phyloP scores from a whole-genome alignment of 2,329 filamentous ascomycete genomes.

The Dactylella cylindrospora region DNA sequence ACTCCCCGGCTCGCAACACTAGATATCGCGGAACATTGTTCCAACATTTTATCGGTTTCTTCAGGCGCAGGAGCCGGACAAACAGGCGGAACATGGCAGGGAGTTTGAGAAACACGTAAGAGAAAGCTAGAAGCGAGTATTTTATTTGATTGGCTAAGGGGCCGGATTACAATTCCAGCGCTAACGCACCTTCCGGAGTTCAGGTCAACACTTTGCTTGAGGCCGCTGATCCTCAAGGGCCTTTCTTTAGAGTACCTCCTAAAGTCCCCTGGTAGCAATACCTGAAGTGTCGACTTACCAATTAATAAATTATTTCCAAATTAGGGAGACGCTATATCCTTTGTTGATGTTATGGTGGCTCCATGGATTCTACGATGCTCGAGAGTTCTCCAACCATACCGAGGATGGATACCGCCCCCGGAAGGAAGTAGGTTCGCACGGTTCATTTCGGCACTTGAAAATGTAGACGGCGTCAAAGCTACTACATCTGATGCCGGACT shows the following conservation, averaged over 20 bases:
- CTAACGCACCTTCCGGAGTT: slow-evolving; percentile 30
- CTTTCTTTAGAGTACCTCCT: slow-evolving; percentile 47
- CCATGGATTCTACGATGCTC: slow-evolving; percentile 53
- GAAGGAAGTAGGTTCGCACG: slow-evolving; percentile 51
- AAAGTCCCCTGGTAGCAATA: slow-evolving; percentile 1
- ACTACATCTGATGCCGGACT: slow-evolving; percentile 57
- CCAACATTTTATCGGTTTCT: slow-evolving; percentile 74
- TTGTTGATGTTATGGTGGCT: slow-evolving; percentile 53
- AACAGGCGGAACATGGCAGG: slow-evolving; percentile 62
- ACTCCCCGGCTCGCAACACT: slow-evolving; percentile 43
- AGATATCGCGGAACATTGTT: slow-evolving; percentile 76
- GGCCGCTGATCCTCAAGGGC: slow-evolving; percentile 49
- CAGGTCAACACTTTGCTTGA: slow-evolving; percentile 51
- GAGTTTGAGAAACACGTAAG: slow-evolving; percentile 68
- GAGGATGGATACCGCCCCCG: slow-evolving; percentile 52
- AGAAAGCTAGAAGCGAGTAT: slow-evolving; percentile 51
- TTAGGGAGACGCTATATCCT: slow-evolving; percentile 50
- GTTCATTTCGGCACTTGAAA: slow-evolving; percentile 53
- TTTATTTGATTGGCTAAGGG: slow-evolving; percentile 23
- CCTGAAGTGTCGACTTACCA: neutral
- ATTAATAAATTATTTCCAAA: slow-evolving; percentile 3
- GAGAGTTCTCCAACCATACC: slow-evolving; percentile 53
- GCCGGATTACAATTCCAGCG: slow-evolving; percentile 25
- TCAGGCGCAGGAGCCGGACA: slow-evolving; percentile 63
- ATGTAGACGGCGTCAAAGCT: slow-evolving; percentile 51